Conservation (phyloP, 495 filamentous ascomycete genomes). For the Penicillium subrubescens region DNA sequence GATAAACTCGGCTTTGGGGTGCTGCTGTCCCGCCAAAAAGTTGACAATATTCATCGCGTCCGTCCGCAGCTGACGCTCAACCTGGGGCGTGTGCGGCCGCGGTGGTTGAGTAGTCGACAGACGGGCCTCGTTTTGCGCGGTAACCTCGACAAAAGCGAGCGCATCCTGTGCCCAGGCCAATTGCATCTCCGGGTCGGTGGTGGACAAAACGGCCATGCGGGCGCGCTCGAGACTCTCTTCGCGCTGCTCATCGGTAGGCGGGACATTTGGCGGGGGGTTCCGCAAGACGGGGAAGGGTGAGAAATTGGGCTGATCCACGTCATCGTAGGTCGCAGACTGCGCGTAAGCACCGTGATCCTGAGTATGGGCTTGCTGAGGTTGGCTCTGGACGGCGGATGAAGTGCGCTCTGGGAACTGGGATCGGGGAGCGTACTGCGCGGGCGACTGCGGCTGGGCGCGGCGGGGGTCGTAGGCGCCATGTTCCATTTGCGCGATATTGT, state of each 20-base stretch:
- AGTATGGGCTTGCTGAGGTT: conserved; percentile 31
- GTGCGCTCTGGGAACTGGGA: conserved; percentile 45
- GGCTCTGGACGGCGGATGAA: conserved; percentile 41
- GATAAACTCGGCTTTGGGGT: conserved; percentile 94
- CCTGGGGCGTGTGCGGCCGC: conserved; percentile 75
- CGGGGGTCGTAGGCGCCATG: conserved; percentile 63
- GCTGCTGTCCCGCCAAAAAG: conserved; percentile 87
- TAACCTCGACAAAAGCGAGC: conserved; percentile 83
- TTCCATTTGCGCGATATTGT: conserved; percentile 87
- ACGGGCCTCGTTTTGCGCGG: conserved; percentile 66
- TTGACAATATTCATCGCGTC: conserved; percentile 91
- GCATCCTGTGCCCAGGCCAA: conserved; percentile 94
- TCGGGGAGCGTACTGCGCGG: conserved; percentile 36
- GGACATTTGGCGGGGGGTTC: conserved; percentile 83
- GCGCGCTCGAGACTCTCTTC: conserved; percentile 84
- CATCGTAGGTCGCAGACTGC: conserved; percentile 46
- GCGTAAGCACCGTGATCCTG: conserved; percentile 43
- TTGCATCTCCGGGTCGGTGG: conserved; percentile 95
- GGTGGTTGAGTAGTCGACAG: conserved; percentile 64
- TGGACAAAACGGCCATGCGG: conserved; percentile 80
- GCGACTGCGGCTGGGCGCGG: conserved; percentile 40
- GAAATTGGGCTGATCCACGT: conserved; percentile 73
- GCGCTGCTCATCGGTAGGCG: conserved; percentile 91
- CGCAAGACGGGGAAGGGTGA: conserved; percentile 88
- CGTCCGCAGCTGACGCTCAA: conserved; percentile 81